Evolutionary conservation across 208 protist genomes (phyloP), one percentile per base, ranked within the genome.

Genomic region (Leishmania braziliensis): DNA sequence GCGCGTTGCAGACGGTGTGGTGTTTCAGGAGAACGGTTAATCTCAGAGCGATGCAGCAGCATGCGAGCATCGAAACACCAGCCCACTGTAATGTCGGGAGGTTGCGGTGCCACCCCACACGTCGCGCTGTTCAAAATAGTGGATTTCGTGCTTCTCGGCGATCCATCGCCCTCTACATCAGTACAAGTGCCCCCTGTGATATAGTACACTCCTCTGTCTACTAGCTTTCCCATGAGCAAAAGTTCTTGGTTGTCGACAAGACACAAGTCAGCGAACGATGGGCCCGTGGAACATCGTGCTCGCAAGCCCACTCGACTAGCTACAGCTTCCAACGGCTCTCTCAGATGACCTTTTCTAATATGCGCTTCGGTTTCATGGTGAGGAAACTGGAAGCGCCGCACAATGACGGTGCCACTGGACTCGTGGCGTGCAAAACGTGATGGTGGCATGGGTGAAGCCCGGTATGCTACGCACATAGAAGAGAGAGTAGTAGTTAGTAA

Each of bases 1-100:
- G 90, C 93, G 1, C 91, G 82, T 56, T 89, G 78, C 20, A 97
- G 76, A 36, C 93, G 91, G 58, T 93, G 88, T 26, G 93, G 91
- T 50, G 89, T 92, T 71, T 97, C 93, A 12, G 90, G 91, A 3
- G 90, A 86, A 23, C 91, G 87, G 69, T 93, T 90, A 8, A 69
- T 82, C 20, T 76, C 69, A 29, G 93, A 87, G 2, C 86, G 70
- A 73, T 97, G 93, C 39, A 89, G 73, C 77, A 95, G 75, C 81
- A 97, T 88, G 58, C 90, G 87, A 3, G 85, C 43, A 58, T 97
- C 91, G 81, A 91, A 97, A 33, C 88, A 90, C 90, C 90, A 96
- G 33, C 79, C 80, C 26, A 96, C 89, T 29, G 88, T 66, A n/a
- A 81, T 77, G 72, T 95, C 93, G 16, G 90, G 87, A n/a, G 76